Percentiles rank a stretch among this genome's conserved stretches.
Conservation (phyloP, 2,329 filamentous ascomycete genomes). For the Amphichorda felina region DNA sequence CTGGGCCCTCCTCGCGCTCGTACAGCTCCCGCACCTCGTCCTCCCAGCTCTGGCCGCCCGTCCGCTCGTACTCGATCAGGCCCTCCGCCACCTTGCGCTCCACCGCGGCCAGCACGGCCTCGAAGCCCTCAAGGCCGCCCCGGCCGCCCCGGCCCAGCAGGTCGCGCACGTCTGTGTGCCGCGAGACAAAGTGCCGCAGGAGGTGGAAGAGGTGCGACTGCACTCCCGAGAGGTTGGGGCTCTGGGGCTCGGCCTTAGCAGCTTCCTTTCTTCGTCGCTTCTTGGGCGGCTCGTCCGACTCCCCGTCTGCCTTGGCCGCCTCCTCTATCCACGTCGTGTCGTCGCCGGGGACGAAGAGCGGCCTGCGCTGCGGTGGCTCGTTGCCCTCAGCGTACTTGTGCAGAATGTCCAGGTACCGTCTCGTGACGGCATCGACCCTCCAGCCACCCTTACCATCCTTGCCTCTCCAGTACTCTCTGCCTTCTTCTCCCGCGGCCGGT, state of each 20-base stretch:
- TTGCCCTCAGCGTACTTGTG: conserved; percentile 62
- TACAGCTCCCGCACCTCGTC: conserved; percentile 18
- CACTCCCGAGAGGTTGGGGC: conserved; percentile 62
- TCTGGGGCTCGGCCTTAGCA: conserved; percentile 17
- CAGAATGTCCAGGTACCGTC: conserved; percentile 85
- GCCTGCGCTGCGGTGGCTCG: conserved; percentile 53
- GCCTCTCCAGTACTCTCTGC: conserved; percentile 78
- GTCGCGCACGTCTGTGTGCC: conserved; percentile 75
- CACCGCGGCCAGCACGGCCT: conserved; percentile 62
- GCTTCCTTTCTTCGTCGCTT: conserved; percentile 29
- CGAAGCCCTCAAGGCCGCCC: conserved; percentile 66
- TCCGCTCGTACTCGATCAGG: conserved; percentile 53
- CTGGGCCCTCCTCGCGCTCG: conserved; percentile 21
- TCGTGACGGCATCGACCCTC: conserved; percentile 74
- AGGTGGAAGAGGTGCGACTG: conserved; percentile 92
- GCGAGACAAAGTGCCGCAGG: conserved; percentile 67
- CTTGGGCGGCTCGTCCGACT: conserved; percentile 33
- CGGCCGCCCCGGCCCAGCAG: conserved; percentile 58
- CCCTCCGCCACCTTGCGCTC: conserved; percentile 65
- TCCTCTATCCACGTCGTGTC: conserved; percentile 29
- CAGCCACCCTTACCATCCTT: conserved; percentile 71
- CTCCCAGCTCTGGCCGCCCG: conserved; percentile 35
- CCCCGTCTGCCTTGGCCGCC: conserved; percentile 5
- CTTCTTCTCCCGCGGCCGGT: conserved; percentile 52
- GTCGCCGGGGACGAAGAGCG: conserved; percentile 60